Base-by-base conservation (phyloP, 768 basidiomycete genomes). In the Hortiboletus flavorubellus region DNA sequence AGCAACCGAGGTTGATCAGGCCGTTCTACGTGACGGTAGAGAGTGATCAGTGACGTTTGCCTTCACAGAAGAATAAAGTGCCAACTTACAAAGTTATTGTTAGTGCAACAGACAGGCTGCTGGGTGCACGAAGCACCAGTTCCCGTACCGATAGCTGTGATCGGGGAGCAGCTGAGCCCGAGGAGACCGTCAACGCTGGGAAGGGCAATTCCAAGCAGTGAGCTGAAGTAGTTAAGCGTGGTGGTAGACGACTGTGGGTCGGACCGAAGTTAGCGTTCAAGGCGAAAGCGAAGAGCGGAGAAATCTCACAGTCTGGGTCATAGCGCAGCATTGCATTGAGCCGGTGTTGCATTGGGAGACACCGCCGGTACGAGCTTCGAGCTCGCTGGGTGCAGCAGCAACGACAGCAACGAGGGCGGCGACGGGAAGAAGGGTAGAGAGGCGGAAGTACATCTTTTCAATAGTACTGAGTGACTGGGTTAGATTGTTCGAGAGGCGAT, bases 1-100 rank as follows among this genome's bases (percentile, higher is more conserved):
- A 35, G 31, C 63, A 64, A 8, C 64, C 64, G 0, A 60, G 16
- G 16, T 51, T 46, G 46, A 65, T 11, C 15, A 60, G 3, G 0
- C 58, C 64, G 8, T 31, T 37, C 64, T 60, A 8, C 38, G 15
- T 21, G 14, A 8, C 15, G 10, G 9, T 16, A 7, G 11, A 39
- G 12, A 23, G 23, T 14, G 35, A 7, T 37, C 35, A 37, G 35
- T 5, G 16, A 15, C 1, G 15, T 7, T 37, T 15, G 35, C 35
- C 15, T 21, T 37, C 4, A 4, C 26, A 37, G 35, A 37, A 26
- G 26, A 18, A 47, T 16, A 5, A 15, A 18, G 26, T 18, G 30
- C 21, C n/a, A 2, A 29, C 42, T 26, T 43, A 35, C 50, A 23
- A 44, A 44, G 18, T 40, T 7, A 35, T 51, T 51, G 33, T 42